A percentile compares a stretch with the other conserved stretches of the same genome.
Conservation (phyloP, 129 eudicot species). For the Arctium minus region DNA sequence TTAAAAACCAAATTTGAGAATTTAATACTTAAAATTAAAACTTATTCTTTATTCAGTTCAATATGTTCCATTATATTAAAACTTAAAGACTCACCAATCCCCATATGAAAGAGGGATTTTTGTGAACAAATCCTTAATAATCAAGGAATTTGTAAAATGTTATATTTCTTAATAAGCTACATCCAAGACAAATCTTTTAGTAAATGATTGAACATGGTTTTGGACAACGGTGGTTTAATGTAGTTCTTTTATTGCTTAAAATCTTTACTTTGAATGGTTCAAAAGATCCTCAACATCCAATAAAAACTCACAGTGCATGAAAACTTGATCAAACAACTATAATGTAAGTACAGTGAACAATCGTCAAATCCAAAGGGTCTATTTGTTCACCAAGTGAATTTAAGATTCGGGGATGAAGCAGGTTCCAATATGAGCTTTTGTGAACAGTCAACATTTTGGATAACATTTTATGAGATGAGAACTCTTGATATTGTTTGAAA, state of each 20-base stretch:
- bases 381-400: no score
- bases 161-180: background rate
- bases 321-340: no score
- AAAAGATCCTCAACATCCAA: background rate
- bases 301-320: background rate
- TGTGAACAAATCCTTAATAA: background rate
- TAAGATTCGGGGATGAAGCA: background rate
- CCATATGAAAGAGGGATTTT: background rate
- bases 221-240: background rate
- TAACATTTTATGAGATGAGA: no score
- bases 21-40: background rate
- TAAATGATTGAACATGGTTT: background rate
- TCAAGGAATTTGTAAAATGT: background rate
- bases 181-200: background rate
- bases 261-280: conserved; percentile 4
- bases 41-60: background rate
- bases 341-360: no score
- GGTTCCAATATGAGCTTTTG: no score
- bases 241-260: background rate
- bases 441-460: no score
- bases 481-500: no score
- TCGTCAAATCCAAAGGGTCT: no score
- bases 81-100: no score
- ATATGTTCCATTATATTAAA: no score
- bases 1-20: background rate